A percentile compares a stretch with the other conserved stretches of the same genome.
Conservation (phyloP, 2,329 filamentous ascomycete genomes). For the Cytospora chrysosperma region DNA sequence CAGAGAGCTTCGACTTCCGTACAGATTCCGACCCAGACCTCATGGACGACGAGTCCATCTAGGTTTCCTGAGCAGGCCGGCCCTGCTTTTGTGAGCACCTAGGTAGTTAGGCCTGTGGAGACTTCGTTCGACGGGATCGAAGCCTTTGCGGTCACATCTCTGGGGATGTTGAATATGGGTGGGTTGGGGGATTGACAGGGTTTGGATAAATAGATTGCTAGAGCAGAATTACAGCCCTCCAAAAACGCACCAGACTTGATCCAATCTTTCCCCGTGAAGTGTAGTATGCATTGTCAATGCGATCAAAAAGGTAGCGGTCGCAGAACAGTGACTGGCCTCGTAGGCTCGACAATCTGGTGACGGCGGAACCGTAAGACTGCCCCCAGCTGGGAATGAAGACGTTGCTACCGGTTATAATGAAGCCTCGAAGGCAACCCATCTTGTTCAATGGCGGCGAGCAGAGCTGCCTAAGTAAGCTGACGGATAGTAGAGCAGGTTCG, state of each 20-base stretch:
- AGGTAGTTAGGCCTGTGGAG: background rate
- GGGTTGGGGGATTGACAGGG: background rate
- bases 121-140: background rate
- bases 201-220: background rate
- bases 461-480: too few relatives aligned
- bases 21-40: background rate
- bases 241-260: background rate
- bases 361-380: background rate
- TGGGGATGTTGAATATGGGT: background rate
- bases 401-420: background rate
- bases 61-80: background rate
- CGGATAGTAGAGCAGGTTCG: too few relatives aligned
- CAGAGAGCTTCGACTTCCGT: too few relatives aligned
- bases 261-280: background rate
- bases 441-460: too few relatives aligned
- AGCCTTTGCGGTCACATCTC: background rate
- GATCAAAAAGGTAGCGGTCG: background rate
- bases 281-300: background rate
- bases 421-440: too few relatives aligned
- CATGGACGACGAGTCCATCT: background rate
- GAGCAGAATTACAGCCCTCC: background rate
- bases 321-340: background rate
- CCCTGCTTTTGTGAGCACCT: background rate
- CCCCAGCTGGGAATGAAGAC: background rate
- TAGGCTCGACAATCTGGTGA: background rate